Evolutionary conservation across 129 eudicot species (phyloP), one percentile per base, ranked within the genome.

Genomic region (Mikania micrantha): DNA sequence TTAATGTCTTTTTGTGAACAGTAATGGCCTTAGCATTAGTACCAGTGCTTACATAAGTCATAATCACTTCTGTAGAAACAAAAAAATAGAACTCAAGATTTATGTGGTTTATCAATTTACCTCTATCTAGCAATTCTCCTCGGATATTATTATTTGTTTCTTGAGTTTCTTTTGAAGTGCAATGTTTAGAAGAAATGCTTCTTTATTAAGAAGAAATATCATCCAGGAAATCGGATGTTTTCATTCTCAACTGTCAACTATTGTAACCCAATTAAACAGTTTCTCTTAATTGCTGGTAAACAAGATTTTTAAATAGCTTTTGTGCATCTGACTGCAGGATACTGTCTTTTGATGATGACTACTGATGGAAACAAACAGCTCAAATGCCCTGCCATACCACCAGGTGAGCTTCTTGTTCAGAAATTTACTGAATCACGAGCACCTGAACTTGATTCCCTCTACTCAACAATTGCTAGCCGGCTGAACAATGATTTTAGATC

Each of bases 381-480:
- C 50, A 62, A 69, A 53, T 17, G 34, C 56, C 52, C 27, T 24
- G 50, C 10, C 10, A 38, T 85, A 50, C 91, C 97, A 12, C 85
- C 90, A 28, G 70, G 80, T 27, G 74, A 78, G 35, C 83, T 89
- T 13, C 49, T 72, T 60, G 97, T 89, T 16, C 87, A 82, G 48
- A 85, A 82, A 61, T 87, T 86, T 60, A 83, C 93, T 0, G 95
- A 85, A 59, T 74, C 93, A 40, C 82, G 96, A 69, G 95, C 95
- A 79, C 71, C 95, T 12, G 97, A 94, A 78, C 85, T 94, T 7
- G 82, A 83, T 69, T 41, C 86, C 41, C 95, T 89, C 60, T 90
- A 94, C 76, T 80, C 95, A 24, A 65, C 92, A 19, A 74, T 94
- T 45, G 66, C 90, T 35, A 69, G 62, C 16, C 87, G 95, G 32